Conservation (phyloP, 495 filamentous ascomycete genomes). For the Penicillium maclennaniae region DNA sequence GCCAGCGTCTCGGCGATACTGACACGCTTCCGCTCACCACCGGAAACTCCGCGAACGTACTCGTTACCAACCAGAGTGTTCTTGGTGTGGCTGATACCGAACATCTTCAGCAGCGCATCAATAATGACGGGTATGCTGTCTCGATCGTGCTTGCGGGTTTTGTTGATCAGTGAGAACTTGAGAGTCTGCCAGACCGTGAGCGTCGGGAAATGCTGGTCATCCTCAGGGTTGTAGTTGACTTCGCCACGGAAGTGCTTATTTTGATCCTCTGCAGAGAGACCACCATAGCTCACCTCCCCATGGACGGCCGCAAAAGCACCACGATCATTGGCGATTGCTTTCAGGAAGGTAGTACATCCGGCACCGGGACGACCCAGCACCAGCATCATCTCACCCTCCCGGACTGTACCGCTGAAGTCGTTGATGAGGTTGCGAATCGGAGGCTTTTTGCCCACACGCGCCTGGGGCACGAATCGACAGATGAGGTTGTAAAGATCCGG, state of each 20-base stretch:
- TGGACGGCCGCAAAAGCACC: constrained; percentile 60
- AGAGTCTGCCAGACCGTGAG: constrained; percentile 79
- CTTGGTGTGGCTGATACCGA: constrained; percentile 76
- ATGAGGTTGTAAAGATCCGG: constrained; percentile 75
- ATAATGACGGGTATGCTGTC: constrained; percentile 64
- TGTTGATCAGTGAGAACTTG: constrained; percentile 78
- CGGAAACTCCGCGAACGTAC: constrained; percentile 70
- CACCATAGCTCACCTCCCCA: constrained; percentile 73
- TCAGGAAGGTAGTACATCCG: constrained; percentile 78
- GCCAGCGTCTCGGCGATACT: constrained; percentile 67
- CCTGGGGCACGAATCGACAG: constrained; percentile 57
- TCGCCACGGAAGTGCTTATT: constrained; percentile 70
- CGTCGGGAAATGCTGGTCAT: constrained; percentile 74
- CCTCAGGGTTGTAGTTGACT: constrained; percentile 79
- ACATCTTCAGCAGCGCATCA: constrained; percentile 62
- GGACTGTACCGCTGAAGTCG: constrained; percentile 74
- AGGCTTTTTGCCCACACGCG: constrained; percentile 50
- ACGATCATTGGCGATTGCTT: constrained; percentile 70
- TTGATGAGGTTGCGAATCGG: constrained; percentile 61
- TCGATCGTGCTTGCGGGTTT: constrained; percentile 70
- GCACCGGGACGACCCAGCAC: constrained; percentile 77
- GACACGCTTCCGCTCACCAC: constrained; percentile 70
- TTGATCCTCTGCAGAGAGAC: constrained; percentile 67
- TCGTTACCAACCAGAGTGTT: constrained; percentile 84
- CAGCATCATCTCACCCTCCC: constrained; percentile 80